Base-by-base conservation (phyloP, 2,329 filamentous ascomycete genomes). In the Capronia coronata region DNA sequence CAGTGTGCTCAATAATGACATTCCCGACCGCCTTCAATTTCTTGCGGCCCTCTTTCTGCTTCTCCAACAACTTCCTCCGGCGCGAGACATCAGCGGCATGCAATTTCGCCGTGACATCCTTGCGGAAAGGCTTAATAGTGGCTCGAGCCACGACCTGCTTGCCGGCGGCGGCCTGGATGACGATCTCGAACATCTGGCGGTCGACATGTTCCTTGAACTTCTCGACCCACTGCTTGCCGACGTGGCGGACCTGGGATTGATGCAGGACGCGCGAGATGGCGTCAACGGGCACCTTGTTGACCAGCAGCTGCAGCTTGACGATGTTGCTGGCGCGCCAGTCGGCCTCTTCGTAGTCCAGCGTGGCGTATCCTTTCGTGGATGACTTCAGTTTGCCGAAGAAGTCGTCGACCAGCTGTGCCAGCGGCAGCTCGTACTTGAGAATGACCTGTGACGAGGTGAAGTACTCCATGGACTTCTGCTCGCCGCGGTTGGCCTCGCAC, bases 121-220 rank as follows among this genome's bases (percentile, higher is more conserved):
- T 98, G 40, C 93, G 77, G 68, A 94, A 98, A 0, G 93, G 88
- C 72, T 97, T 97, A 65, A 98, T 83, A 0, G 90, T 96, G 66
- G 97, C 93, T 63, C 93, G 77, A 0, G 93, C 93, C 2, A 98
- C 79, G 44, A 98, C 83, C 43, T 84, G 80, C 59, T 80, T 82
- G 2, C 90, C 91, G 0, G 86, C 84, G 0, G 86, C 84, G 2
- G 93, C 91, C 68, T 98, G 93, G 56, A 98, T 97, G 48, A 97
- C 75, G 18, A 98, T 82, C 71, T 98, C 93, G 63, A 95, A 98
- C 83, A 97, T 93, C 67, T 98, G 93, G 14, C 93, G 76, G 62
- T 95, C 87, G 16, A 98, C 91, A 62, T 97, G 91, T 67, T 96
- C 83, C 64, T 95, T 97, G 75, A 98, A 97, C 68, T 94, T 95